These are phyloP conservation scores for Knoxia roxburghii DNA, from an alignment of 257 asterid species.

Conservation along the genomic window DNA sequence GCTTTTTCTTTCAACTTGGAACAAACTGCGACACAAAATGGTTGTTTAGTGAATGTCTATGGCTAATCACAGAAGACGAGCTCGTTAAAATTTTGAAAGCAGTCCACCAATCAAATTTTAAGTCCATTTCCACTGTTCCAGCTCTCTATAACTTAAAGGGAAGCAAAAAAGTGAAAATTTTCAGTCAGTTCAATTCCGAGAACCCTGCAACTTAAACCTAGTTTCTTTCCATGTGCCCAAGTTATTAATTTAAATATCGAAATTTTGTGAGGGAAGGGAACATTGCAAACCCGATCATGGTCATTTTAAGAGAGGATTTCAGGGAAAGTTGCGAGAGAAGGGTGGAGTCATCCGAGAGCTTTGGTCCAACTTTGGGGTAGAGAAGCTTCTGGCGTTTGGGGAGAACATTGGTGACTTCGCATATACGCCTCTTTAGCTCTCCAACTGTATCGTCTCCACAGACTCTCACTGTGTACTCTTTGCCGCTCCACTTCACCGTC, in stretches of 20 bases:
- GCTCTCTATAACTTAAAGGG: not conserved
- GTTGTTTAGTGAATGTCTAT: too few species aligned
- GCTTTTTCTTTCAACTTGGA: not conserved
- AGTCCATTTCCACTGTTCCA: not conserved
- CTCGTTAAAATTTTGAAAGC: not conserved
- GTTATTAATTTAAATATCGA: not conserved
- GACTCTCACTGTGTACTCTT: constrained; percentile 81
- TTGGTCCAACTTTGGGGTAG: constrained; percentile 81
- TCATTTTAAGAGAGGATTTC: constrained; percentile 77
- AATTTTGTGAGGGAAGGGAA: not conserved
- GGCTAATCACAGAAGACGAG: not conserved
- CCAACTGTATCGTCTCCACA: constrained; percentile 88
- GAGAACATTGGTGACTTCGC: constrained; percentile 75
- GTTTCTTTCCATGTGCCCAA: not conserved
- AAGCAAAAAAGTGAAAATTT: too few species aligned
- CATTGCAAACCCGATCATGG: constrained; percentile 91
- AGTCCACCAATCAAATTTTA: too few species aligned
- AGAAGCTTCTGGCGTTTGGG: constrained; percentile 95
- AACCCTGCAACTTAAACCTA: not conserved
- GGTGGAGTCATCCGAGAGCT: constrained; percentile 71
- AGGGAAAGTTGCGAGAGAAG: constrained; percentile 74
- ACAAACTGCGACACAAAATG: not conserved
- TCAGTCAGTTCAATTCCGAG: not conserved
- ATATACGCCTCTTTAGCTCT: constrained; percentile 82
- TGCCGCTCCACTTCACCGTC: constrained; percentile 93